Evolutionary conservation across 2,329 filamentous ascomycete genomes (phyloP).

Genomic region (Leptographium lundbergii): DNA sequence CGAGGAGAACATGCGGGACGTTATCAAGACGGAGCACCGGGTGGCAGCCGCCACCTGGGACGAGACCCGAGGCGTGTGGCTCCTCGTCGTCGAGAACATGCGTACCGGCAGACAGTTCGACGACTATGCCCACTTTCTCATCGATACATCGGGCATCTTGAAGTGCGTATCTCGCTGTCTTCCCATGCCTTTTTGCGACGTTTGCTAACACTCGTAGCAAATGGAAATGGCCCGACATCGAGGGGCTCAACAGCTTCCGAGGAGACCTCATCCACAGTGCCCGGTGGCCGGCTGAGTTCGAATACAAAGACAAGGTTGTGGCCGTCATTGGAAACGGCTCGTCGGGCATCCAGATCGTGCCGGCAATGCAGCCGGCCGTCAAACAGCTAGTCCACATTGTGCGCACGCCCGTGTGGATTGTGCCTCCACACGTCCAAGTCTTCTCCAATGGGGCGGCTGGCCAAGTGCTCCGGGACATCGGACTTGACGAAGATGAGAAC

Average conservation of each 20-base stretch:
- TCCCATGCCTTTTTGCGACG: background rate
- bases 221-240: constrained; percentile 39
- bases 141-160: constrained; percentile 38
- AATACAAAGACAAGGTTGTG: constrained; percentile 36
- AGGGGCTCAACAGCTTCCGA: constrained; percentile 30
- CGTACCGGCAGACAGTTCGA: constrained; percentile 25
- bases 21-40: constrained; percentile 29
- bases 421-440: constrained; percentile 21
- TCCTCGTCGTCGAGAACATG: constrained; percentile 26
- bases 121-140: constrained; percentile 33
- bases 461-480: constrained; percentile 24
- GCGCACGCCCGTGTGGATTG: constrained; percentile 30
- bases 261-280: constrained; percentile 41
- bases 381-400: constrained; percentile 25
- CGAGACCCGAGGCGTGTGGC: constrained; percentile 29
- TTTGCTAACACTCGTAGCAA: constrained; percentile 21
- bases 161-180: constrained; percentile 29
- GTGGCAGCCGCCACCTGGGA: constrained; percentile 32
- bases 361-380: constrained; percentile 30
- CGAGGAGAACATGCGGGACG: constrained; percentile 30
- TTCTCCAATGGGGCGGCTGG: constrained; percentile 26
- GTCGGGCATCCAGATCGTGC: constrained; percentile 40
- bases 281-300: constrained; percentile 36
- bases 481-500: constrained; percentile 29
- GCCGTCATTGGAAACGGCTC: constrained; percentile 45